Conservation (phyloP, 768 basidiomycete species). For the Coprinopsis cinerea region DNA sequence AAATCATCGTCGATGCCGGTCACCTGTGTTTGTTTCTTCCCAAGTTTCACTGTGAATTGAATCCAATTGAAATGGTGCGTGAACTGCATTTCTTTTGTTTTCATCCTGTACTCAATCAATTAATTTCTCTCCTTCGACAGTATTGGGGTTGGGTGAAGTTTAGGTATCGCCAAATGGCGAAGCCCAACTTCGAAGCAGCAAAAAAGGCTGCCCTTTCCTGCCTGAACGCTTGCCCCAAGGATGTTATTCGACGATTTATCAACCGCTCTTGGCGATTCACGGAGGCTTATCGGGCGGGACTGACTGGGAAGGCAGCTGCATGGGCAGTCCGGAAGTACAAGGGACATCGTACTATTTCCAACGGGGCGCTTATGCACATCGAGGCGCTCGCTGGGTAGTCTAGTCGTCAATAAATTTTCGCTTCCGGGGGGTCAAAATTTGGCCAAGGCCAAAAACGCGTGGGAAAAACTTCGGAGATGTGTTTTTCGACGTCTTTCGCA, state of each 20-base stretch:
- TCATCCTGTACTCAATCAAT: not conserved
- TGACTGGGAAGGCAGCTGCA: conserved; percentile 31
- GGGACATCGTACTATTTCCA: conserved; percentile 22
- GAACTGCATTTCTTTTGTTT: not conserved
- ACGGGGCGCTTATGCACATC: conserved; percentile 3
- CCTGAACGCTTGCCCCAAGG: conserved; percentile 28
- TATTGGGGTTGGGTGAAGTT: conserved; percentile 36
- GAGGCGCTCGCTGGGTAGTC: not conserved
- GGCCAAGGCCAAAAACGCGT: no score
- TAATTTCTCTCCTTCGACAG: no score
- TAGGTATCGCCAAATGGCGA: conserved; percentile 23
- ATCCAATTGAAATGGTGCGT: conserved; percentile 35
- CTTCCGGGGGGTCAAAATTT: no score
- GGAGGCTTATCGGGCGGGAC: conserved; percentile 26
- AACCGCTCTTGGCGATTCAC: conserved; percentile 29
- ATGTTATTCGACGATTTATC: conserved; percentile 30
- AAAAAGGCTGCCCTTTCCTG: conserved; percentile 19
- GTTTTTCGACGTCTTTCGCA: not conserved
- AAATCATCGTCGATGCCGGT: not conserved
- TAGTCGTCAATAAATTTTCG: not conserved
- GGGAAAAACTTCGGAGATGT: not conserved
- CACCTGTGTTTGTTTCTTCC: conserved; percentile 1
- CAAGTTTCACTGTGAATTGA: conserved; percentile 12
- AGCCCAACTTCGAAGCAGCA: conserved; percentile 23
- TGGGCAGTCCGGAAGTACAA: conserved; percentile 32